Conservation (phyloP, 768 basidiomycete species). For the Russula lepida region DNA sequence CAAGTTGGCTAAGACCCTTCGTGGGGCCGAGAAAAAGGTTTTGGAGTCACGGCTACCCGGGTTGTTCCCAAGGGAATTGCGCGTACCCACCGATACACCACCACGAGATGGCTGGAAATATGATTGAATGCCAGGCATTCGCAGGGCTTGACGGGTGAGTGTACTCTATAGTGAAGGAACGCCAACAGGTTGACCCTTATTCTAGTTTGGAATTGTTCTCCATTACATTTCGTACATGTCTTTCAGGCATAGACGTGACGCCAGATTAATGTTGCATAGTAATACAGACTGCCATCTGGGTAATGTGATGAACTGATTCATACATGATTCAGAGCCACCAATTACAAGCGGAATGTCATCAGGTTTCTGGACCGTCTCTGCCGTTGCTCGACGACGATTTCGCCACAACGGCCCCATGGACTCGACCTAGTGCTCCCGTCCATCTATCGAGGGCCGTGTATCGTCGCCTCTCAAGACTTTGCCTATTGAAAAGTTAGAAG, state of each 20-base stretch:
- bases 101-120: slow-evolving; percentile 78
- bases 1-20: slow-evolving; percentile 52
- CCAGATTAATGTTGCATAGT: background rate
- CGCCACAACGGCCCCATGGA: slow-evolving; percentile 66
- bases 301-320: slow-evolving; percentile 1
- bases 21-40: slow-evolving; percentile 56
- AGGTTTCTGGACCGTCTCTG: slow-evolving; percentile 9
- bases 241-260: background rate
- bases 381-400: slow-evolving; percentile 44
- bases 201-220: background rate
- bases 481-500: slow-evolving; percentile 36
- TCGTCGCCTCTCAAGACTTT: slow-evolving; percentile 80
- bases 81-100: slow-evolving; percentile 80
- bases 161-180: background rate
- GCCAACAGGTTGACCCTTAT: background rate
- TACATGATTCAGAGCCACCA: background rate
- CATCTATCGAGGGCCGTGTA: slow-evolving; percentile 75
- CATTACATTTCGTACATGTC: background rate
- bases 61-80: slow-evolving; percentile 80
- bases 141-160: slow-evolving; percentile 11
- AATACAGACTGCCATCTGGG: slow-evolving; percentile 10
- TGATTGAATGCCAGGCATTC: slow-evolving; percentile 54
- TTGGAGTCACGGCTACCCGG: slow-evolving; percentile 72
- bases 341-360: background rate
- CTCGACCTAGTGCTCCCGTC: slow-evolving; percentile 70